Conservation (phyloP, 345 rosid genomes). For the Pistacia atlantica region DNA sequence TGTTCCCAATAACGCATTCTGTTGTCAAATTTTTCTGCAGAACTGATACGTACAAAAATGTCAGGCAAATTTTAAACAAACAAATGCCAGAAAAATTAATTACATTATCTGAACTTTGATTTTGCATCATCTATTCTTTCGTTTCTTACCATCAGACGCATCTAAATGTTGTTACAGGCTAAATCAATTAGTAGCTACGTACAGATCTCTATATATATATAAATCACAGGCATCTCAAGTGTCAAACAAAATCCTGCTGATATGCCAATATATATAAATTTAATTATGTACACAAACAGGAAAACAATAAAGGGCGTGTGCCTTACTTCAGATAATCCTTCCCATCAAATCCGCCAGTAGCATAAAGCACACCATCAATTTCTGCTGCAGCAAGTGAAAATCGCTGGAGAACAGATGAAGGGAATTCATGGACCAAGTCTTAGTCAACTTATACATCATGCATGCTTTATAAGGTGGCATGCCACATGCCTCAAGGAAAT, state of each 20-base stretch:
- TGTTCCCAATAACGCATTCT: slow-evolving; percentile 73
- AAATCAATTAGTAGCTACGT: no score
- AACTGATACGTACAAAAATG: slow-evolving; percentile 37
- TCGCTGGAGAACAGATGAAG: no score
- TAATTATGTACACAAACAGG: background rate
- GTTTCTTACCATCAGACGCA: background rate
- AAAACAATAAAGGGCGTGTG: background rate
- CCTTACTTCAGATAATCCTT: slow-evolving; percentile 55
- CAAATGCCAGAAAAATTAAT: background rate
- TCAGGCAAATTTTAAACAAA: background rate
- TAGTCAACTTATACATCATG: no score
- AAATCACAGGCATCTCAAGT: background rate
- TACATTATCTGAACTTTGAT: background rate
- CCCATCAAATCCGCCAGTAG: slow-evolving; percentile 38
- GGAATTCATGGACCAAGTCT: no score
- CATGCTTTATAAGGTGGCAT: no score
- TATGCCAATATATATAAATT: background rate
- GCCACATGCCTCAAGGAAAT: no score
- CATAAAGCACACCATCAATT: slow-evolving; percentile 64
- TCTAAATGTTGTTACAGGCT: background rate
- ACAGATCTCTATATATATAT: background rate
- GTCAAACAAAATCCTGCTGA: background rate
- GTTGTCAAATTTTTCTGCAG: slow-evolving; percentile 83
- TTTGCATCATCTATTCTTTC: background rate
- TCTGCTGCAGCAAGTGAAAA: slow-evolving; percentile 53